These are phyloP conservation scores for Aureobasidium sp. DNA, from an alignment of 2,329 filamentous ascomycete genomes.

Conservation along the genomic window DNA sequence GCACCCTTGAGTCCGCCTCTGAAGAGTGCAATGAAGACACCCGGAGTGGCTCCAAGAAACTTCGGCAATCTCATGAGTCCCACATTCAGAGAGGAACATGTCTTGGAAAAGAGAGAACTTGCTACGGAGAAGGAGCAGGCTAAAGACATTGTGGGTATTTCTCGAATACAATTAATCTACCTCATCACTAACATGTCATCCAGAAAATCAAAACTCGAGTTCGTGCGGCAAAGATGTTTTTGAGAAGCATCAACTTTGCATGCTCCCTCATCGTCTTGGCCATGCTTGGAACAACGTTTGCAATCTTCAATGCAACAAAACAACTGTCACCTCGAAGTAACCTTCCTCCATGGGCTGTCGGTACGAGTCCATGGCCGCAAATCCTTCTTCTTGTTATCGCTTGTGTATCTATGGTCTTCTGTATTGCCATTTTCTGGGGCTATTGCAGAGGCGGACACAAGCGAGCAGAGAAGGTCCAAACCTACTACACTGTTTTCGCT, in stretches of 20 bases:
- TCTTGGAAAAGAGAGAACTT: conserved; percentile 76
- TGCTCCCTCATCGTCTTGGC: conserved; percentile 91
- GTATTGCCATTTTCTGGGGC: conserved; percentile 68
- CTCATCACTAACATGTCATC: not conserved
- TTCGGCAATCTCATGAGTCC: conserved; percentile 68
- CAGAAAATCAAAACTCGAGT: conserved; percentile 91
- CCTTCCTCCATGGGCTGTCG: conserved; percentile 73
- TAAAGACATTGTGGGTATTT: conserved; percentile 69
- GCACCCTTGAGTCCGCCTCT: conserved; percentile 64
- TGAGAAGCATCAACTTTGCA: conserved; percentile 94
- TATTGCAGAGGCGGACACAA: conserved; percentile 85
- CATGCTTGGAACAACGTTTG: conserved; percentile 80
- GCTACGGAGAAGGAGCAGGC: conserved; percentile 79
- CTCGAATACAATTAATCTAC: no score
- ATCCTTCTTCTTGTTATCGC: conserved; percentile 71
- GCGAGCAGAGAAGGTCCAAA: conserved; percentile 82
- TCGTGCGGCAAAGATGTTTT: conserved; percentile 84
- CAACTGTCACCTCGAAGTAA: conserved; percentile 64
- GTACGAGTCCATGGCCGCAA: conserved; percentile 83
- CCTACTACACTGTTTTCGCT: conserved; percentile 93
- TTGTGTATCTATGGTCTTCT: conserved; percentile 71
- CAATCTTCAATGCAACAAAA: conserved; percentile 87
- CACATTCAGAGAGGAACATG: conserved; percentile 81
- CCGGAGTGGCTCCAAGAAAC: conserved; percentile 67
- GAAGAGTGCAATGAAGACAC: conserved; percentile 83